These are phyloP conservation scores for Colletotrichum phormii DNA, from an alignment of 2,329 filamentous ascomycete genomes.

Conservation along the genomic window DNA sequence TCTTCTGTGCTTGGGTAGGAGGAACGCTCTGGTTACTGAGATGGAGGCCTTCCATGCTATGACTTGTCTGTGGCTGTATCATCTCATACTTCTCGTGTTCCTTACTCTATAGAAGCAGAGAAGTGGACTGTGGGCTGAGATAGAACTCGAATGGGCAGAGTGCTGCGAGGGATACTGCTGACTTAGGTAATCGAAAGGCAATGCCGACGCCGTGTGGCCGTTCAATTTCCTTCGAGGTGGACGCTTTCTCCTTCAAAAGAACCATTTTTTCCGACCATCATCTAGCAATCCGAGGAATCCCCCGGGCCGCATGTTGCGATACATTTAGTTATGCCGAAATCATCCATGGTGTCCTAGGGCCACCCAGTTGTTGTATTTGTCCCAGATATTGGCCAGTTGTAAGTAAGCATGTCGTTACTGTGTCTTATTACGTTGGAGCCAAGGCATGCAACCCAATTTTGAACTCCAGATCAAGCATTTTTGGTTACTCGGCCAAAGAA, in stretches of 20 bases:
- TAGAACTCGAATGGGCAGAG: not conserved
- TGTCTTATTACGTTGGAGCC: not conserved
- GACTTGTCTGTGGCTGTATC: slow-evolving; percentile 11
- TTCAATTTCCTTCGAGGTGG: not conserved
- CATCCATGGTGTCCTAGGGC: not conserved
- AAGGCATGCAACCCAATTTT: not conserved
- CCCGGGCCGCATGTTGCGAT: not conserved
- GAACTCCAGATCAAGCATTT: not conserved
- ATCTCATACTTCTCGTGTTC: not conserved
- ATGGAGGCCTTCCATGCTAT: slow-evolving; percentile 9
- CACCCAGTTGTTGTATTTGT: not conserved
- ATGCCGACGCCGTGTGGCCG: not conserved
- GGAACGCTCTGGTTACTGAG: not conserved
- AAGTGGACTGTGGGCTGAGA: not conserved
- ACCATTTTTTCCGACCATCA: not conserved
- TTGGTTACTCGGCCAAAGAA: not conserved
- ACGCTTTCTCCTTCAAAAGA: not conserved
- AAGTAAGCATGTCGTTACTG: not conserved
- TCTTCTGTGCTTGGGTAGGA: not conserved
- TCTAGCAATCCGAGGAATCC: not conserved
- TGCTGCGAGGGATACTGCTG: not conserved
- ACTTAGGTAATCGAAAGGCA: not conserved
- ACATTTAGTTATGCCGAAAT: not conserved
- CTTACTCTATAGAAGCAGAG: not conserved
- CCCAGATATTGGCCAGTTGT: not conserved